Evolutionary conservation across 495 filamentous ascomycete genomes (phyloP).

Genomic region (Aspergillus ellipticus): DNA sequence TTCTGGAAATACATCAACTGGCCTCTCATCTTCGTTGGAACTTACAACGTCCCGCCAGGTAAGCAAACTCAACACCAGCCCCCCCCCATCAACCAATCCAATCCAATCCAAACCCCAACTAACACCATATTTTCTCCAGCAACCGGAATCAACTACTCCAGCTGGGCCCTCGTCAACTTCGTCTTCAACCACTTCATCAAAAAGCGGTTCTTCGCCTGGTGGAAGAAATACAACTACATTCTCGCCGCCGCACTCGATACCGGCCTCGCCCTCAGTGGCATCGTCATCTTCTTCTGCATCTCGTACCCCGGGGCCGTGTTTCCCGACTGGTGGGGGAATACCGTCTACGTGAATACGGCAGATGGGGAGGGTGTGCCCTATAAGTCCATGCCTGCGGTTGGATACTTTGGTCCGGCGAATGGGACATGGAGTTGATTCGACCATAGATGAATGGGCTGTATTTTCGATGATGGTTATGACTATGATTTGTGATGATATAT

Average conservation of each 20-base stretch:
- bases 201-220: constrained; percentile 36
- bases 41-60: constrained; percentile 38
- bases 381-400: constrained; percentile 36
- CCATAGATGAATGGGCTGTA: neutral
- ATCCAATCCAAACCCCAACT: neutral
- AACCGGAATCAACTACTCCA: constrained; percentile 49
- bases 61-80: neutral
- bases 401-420: constrained; percentile 44
- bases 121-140: constrained; percentile 18
- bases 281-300: constrained; percentile 23
- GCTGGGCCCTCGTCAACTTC: constrained; percentile 46
- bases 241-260: constrained; percentile 5
- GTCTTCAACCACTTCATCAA: constrained; percentile 43
- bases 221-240: constrained; percentile 11
- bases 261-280: constrained; percentile 3
- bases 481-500: neutral
- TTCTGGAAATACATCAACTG: constrained; percentile 41
- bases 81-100: neutral
- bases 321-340: constrained; percentile 40
- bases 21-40: constrained; percentile 46
- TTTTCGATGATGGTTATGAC: neutral
- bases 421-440: constrained; percentile 35
- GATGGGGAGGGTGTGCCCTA: constrained; percentile 42
- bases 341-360: constrained; percentile 43
- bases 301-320: constrained; percentile 35